phyloP scores from a whole-genome alignment of 2,329 filamentous ascomycete species.

The Tolypocladium tropicale region DNA sequence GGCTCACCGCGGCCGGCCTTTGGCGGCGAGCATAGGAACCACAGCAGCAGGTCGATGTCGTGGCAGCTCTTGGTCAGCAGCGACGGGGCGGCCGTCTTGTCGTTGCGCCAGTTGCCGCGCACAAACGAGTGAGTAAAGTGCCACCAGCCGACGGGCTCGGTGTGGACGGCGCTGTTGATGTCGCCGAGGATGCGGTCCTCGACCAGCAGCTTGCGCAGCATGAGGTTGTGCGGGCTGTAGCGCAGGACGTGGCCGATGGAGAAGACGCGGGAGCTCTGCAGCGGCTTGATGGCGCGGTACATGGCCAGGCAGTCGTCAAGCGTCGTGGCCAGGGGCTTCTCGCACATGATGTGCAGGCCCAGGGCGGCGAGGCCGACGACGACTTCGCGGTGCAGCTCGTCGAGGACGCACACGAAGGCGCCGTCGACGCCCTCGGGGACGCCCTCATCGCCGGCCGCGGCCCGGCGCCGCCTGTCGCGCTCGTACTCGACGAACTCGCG shows the following conservation, averaged over 20 bases:
- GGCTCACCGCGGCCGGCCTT: constrained; percentile 34
- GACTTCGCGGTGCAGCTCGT: constrained; percentile 80
- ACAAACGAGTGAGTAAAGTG: constrained; percentile 90
- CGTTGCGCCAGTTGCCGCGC: constrained; percentile 85
- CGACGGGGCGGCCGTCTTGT: constrained; percentile 65
- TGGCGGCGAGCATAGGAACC: constrained; percentile 71
- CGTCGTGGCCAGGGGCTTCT: constrained; percentile 83
- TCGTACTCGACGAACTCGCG: constrained; percentile 68
- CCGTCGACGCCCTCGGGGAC: constrained; percentile 50
- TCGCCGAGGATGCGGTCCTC: constrained; percentile 72
- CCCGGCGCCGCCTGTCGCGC: constrained; percentile 43
- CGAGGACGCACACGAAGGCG: constrained; percentile 59
- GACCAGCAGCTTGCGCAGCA: constrained; percentile 68
- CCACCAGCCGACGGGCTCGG: constrained; percentile 93
- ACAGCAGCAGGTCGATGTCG: constrained; percentile 86
- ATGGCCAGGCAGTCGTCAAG: constrained; percentile 71
- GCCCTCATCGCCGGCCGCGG: constrained; percentile 32
- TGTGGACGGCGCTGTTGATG: constrained; percentile 77
- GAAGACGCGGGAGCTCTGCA: constrained; percentile 45
- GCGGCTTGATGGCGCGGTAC: constrained; percentile 43
- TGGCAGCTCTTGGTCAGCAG: constrained; percentile 94
- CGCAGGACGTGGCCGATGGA: constrained; percentile 89
- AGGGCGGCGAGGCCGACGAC: constrained; percentile 61
- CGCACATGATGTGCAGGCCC: constrained; percentile 78
- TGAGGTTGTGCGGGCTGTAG: constrained; percentile 86